Base-by-base conservation (phyloP, 1,139 yeast genomes). In the Geotrichum citri-aurantii region DNA sequence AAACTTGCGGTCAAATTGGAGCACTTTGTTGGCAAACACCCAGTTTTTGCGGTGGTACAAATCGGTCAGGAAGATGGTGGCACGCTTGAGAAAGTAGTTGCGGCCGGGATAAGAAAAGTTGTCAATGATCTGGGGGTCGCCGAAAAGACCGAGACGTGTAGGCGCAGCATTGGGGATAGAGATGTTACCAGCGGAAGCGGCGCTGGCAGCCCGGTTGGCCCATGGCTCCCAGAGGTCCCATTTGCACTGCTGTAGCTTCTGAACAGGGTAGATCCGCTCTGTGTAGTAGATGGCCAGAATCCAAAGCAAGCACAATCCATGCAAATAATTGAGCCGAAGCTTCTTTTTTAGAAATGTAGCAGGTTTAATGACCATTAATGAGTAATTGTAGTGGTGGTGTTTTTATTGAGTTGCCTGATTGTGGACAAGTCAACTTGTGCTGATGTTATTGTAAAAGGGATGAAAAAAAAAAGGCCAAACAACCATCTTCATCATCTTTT, bases 51-150 rank as follows among this genome's bases (percentile, higher is more conserved):
- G 84, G 61, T 90, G 83, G 68, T 90, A 92, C 64, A 86, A 83
- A 69, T 93, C 99, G 29, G 85, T 79, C 56, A 83, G 64, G 60
- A 66, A 68, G 58, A 72, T 67, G 2, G 80, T 73, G 17, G 76
- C 57, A 40, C 65, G 56, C 58, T 73, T 63, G 10, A 74, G 62
- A n/a, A 67, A 48, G 48, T 64, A 49, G 21, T 70, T 68, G 8
- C 80, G 70, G 10, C 75, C 73, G 0, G 79, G 79, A 63, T 81
- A 81, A 0, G 93, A 84, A 69, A 85, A 81, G 54, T 78, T 84
- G 68, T 93, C 98, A 64, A 92, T 87, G 49, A 93, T 78, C 70
- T 93, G 98, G 0, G 98, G 98, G 69, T 93, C 99, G 0, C 97
- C 98, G 51, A 89, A 77, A 19, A 93, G 70, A 0, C 88, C 86